These are phyloP conservation scores for Apiospora arundinis DNA, from an alignment of 2,329 filamentous ascomycete genomes.

Conservation along the genomic window DNA sequence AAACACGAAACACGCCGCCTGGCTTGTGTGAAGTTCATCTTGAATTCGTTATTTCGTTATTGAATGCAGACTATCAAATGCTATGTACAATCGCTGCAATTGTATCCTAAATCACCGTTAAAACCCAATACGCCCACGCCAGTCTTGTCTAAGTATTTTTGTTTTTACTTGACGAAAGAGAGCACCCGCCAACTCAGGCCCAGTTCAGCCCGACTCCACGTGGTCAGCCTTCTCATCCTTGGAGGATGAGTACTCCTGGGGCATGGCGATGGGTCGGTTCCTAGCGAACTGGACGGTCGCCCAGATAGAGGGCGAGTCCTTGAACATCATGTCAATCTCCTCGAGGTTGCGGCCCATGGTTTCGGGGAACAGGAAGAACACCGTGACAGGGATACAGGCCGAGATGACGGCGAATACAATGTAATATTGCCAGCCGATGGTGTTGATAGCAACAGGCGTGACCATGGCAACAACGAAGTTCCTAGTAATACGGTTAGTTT, in stretches of 20 bases:
- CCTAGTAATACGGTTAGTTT: slow-evolving; percentile 29
- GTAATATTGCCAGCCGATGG: slow-evolving; percentile 59
- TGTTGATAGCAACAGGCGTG: slow-evolving; percentile 53
- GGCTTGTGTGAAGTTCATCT: background rate
- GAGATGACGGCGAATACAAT: slow-evolving; percentile 56
- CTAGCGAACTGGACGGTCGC: slow-evolving; percentile 46
- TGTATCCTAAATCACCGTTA: background rate
- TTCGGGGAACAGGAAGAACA: slow-evolving; percentile 54
- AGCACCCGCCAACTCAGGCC: background rate
- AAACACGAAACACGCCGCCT: background rate
- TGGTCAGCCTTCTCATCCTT: slow-evolving; percentile 31
- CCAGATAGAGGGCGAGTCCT: slow-evolving; percentile 45
- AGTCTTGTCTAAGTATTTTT: background rate
- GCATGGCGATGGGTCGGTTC: slow-evolving; percentile 40
- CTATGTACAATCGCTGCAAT: background rate
- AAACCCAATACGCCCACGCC: background rate
- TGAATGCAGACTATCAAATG: background rate
- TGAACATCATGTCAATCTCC: slow-evolving; percentile 52
- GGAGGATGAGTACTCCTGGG: slow-evolving; percentile 38
- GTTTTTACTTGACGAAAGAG: background rate
- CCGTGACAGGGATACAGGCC: slow-evolving; percentile 50
- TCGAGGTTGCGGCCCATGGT: slow-evolving; percentile 58
- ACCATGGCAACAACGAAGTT: slow-evolving; percentile 53
- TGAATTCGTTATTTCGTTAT: background rate
- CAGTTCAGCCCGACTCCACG: slow-evolving; percentile 20